Evolutionary conservation across 345 rosid species (phyloP).

Genomic region (Rhizophora mangle): DNA sequence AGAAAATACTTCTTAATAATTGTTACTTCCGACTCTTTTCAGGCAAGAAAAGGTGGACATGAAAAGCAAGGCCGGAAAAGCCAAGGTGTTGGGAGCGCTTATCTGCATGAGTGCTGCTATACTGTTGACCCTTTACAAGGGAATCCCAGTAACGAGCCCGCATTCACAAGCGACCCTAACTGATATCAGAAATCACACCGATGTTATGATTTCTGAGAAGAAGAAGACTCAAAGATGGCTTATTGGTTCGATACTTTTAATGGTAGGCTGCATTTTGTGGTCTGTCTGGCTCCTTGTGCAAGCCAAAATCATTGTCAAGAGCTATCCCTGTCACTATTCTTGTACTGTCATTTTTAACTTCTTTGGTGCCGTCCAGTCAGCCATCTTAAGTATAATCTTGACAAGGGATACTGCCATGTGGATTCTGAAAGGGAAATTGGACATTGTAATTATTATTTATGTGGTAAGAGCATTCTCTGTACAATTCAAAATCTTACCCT

Average conservation of each 20-base stretch:
- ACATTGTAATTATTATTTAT: conserved; percentile 13
- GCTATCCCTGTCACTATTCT: conserved; percentile 24
- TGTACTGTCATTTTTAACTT: conserved; percentile 21
- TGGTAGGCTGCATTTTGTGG: conserved; percentile 21
- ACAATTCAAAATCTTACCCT: background rate
- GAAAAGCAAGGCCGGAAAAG: conserved; percentile 20
- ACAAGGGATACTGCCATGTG: conserved; percentile 16
- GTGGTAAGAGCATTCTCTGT: conserved; percentile 7
- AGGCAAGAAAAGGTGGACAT: conserved; percentile 22
- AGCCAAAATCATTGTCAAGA: conserved; percentile 16
- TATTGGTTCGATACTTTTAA: conserved; percentile 21
- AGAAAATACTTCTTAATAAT: background rate
- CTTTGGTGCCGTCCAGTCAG: conserved; percentile 26
- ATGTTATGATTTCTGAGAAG: background rate
- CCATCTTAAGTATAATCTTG: background rate
- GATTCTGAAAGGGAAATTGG: conserved; percentile 23
- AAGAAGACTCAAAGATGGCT: conserved; percentile 16
- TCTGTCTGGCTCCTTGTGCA: conserved; percentile 33
- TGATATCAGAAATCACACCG: background rate
- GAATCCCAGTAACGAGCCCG: conserved; percentile 16
- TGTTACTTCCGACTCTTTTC: background rate
- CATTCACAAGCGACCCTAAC: background rate
- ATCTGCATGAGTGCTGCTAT: conserved; percentile 28
- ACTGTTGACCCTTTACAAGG: conserved; percentile 18
- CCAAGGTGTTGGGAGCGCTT: conserved; percentile 23